Percentiles rank a stretch among this genome's conserved stretches.
Evolutionary conservation across 2,329 filamentous ascomycete species (phyloP).

Genomic region (Fusarium sp.): DNA sequence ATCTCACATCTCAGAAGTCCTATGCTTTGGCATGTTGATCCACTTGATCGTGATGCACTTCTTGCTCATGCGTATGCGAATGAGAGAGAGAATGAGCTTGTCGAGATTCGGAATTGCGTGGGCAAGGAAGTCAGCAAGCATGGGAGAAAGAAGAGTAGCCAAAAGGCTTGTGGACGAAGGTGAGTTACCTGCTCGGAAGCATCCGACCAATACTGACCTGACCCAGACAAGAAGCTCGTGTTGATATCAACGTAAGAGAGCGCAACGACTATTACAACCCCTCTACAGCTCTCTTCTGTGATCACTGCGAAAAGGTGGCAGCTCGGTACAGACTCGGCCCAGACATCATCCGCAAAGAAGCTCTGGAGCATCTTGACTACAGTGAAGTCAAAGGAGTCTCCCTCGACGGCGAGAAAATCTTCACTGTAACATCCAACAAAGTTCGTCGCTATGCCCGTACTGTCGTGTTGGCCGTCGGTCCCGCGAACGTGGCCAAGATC

Average conservation of each 20-base stretch:
- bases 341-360: constrained; percentile 69
- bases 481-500: constrained; percentile 69
- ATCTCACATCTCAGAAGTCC: constrained; percentile 80
- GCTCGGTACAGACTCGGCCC: constrained; percentile 60
- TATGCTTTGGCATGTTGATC: constrained; percentile 87
- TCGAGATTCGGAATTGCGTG: constrained; percentile 78
- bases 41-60: constrained; percentile 77
- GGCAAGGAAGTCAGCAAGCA: constrained; percentile 86
- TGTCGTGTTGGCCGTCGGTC: constrained; percentile 77
- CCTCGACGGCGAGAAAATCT: constrained; percentile 65
- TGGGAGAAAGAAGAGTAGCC: constrained; percentile 70
- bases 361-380: constrained; percentile 71
- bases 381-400: constrained; percentile 58
- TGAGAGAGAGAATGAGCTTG: constrained; percentile 70
- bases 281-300: constrained; percentile 68
- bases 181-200: constrained; percentile 40
- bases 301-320: constrained; percentile 69
- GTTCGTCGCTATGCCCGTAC: constrained; percentile 66
- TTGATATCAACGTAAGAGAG: constrained; percentile 73
- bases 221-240: constrained; percentile 54
- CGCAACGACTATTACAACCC: constrained; percentile 77
- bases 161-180: constrained; percentile 55
- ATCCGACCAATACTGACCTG: not conserved
- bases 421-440: constrained; percentile 70
- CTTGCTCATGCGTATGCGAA: constrained; percentile 74